Percentiles rank a stretch among this genome's conserved stretches.
Conservation (phyloP, 148 eudicot genomes). For the Euryodendron excelsum region DNA sequence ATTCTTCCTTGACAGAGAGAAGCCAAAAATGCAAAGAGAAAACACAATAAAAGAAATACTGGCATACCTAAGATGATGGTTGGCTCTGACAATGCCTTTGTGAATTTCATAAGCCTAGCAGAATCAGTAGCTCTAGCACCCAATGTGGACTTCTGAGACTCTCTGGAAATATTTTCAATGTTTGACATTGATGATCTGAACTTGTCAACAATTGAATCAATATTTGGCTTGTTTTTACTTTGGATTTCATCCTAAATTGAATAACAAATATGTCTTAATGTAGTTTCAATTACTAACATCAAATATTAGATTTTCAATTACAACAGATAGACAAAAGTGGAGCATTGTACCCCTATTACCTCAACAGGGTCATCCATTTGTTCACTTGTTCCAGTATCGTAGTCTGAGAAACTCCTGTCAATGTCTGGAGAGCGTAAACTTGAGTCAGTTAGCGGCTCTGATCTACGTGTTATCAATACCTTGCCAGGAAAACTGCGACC, state of each 20-base stretch:
- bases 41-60: not conserved
- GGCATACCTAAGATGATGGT: conserved; percentile 72
- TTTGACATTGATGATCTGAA: conserved; percentile 42
- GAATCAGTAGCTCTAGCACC: conserved; percentile 90
- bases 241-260: conserved; percentile 50
- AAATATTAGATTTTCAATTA: not conserved
- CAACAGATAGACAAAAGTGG: not conserved
- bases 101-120: conserved; percentile 83
- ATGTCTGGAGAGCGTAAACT: conserved; percentile 47
- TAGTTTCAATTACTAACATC: not conserved
- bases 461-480: conserved; percentile 69
- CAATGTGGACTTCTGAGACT: conserved; percentile 53
- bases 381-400: conserved; percentile 56
- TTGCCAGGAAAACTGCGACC: conserved; percentile 99
- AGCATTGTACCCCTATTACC: conserved; percentile 40
- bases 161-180: conserved; percentile 42
- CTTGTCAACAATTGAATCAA: conserved; percentile 39
- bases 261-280: conserved; percentile 10
- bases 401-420: conserved; percentile 56
- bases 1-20: not conserved
- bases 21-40: not conserved
- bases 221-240: conserved; percentile 29
- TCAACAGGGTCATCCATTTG: conserved; percentile 44
- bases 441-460: conserved; percentile 62
- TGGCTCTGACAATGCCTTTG: conserved; percentile 69